A percentile compares a stretch with the other conserved stretches of the same genome.
These are phyloP conservation scores for Schrenkiella parvula DNA, from an alignment of 345 rosid species.

Conservation along the genomic window DNA sequence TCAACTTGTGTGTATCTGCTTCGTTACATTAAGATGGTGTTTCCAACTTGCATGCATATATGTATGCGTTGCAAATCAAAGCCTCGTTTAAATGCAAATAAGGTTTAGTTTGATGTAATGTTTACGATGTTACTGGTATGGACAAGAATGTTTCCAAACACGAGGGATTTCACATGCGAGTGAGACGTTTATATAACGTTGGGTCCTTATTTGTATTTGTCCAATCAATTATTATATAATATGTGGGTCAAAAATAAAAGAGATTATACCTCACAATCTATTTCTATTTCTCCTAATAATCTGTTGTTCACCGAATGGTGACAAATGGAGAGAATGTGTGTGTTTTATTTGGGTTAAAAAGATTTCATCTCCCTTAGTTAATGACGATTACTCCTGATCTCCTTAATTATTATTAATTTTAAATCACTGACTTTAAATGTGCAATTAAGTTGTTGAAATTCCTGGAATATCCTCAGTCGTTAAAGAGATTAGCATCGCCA, in stretches of 20 bases:
- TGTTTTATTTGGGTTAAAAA: too few species aligned
- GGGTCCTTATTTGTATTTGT: not conserved
- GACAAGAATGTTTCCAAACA: not conserved
- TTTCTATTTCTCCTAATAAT: too few species aligned
- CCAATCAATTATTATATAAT: not conserved
- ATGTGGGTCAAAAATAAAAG: not conserved
- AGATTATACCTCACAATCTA: too few species aligned
- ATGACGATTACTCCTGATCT: too few species aligned
- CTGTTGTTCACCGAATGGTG: too few species aligned
- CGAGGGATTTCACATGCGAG: constrained; percentile 19
- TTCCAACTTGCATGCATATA: not conserved
- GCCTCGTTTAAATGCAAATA: not conserved
- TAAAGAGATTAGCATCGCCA: constrained; percentile 29
- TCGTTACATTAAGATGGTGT: not conserved
- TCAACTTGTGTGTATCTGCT: not conserved
- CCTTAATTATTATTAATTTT: too few species aligned
- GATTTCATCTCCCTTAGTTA: too few species aligned
- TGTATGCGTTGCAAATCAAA: not conserved
- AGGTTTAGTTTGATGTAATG: too few species aligned
- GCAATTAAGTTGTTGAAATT: too few species aligned
- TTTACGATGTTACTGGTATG: too few species aligned
- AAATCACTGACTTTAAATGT: too few species aligned
- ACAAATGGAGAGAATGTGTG: too few species aligned
- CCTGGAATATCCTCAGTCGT: not conserved
- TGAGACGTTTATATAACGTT: not conserved